Percentiles rank a stretch among this genome's conserved stretches.
Evolutionary conservation across 441 rosid species (phyloP).

Genomic region (Gossypium schwendimanii): DNA sequence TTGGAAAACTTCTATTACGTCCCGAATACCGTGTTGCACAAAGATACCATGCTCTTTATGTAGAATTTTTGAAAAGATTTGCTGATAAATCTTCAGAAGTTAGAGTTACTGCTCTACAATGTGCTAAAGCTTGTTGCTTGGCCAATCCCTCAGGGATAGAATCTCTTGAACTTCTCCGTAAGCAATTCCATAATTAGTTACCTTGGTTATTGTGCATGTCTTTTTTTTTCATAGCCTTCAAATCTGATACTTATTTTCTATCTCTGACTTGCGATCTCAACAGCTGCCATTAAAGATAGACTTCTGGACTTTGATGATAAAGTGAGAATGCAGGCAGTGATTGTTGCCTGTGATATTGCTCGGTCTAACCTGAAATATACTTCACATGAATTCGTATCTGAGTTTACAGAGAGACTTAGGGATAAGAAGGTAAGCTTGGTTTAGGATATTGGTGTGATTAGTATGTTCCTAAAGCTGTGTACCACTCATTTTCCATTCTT

Average conservation of each 20-base stretch:
- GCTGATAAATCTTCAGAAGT: constrained; percentile 88
- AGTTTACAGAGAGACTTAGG: constrained; percentile 74
- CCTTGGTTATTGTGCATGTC: constrained; percentile 13
- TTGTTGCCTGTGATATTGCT: constrained; percentile 73
- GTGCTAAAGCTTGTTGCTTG: constrained; percentile 65
- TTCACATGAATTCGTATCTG: constrained; percentile 51
- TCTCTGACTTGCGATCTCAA: constrained; percentile 19
- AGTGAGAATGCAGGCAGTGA: constrained; percentile 76
- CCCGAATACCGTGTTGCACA: constrained; percentile 49
- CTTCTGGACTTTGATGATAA: constrained; percentile 80
- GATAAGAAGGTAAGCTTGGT: constrained; percentile 74
- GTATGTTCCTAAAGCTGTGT: constrained; percentile 5
- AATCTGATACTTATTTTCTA: constrained; percentile 18
- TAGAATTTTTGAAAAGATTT: constrained; percentile 84
- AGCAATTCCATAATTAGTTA: constrained; percentile 21
- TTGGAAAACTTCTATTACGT: constrained; percentile 66
- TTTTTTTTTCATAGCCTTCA: constrained; percentile 17
- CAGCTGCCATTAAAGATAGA: constrained; percentile 77
- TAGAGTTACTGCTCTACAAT: constrained; percentile 66
- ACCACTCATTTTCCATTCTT: constrained; percentile 11
- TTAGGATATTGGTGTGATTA: constrained; percentile 1
- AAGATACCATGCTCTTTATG: constrained; percentile 52
- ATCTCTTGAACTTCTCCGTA: constrained; percentile 62
- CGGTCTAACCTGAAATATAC: constrained; percentile 44
- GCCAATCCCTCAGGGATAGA: constrained; percentile 52